These are phyloP conservation scores for Populus hybrid DNA, from an alignment of 441 rosid genomes.

Conservation along the genomic window DNA sequence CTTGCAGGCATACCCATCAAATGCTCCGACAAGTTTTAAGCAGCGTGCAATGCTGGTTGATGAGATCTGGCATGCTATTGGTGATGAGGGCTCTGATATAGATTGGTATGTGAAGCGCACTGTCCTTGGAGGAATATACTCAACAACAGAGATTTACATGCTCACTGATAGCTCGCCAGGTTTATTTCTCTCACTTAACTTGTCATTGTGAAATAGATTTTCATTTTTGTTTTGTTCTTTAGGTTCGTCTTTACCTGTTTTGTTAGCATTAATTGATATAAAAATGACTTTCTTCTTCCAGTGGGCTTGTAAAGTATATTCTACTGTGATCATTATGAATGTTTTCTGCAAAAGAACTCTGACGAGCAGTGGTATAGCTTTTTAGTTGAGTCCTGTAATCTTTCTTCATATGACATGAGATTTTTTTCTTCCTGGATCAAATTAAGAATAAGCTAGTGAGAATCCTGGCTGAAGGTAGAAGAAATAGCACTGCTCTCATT, in stretches of 20 bases:
- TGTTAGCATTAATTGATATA: background rate
- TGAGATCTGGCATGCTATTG: slow-evolving; percentile 84
- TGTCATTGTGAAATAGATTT: background rate
- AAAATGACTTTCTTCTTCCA: background rate
- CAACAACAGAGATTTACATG: slow-evolving; percentile 95
- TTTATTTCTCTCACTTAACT: slow-evolving; percentile 18
- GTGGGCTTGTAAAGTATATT: background rate
- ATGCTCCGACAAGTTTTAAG: slow-evolving; percentile 75
- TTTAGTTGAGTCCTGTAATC: background rate
- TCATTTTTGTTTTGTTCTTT: background rate
- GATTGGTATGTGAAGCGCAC: slow-evolving; percentile 91
- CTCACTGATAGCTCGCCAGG: slow-evolving; percentile 87
- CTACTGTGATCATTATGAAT: background rate
- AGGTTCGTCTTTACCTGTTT: background rate
- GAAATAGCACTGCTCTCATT: background rate
- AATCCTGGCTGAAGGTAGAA: background rate
- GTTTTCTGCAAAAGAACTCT: background rate
- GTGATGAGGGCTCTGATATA: slow-evolving; percentile 63
- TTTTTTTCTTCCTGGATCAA: background rate
- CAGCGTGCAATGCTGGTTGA: slow-evolving; percentile 79
- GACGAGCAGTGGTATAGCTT: background rate
- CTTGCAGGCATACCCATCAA: slow-evolving; percentile 75
- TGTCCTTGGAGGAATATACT: slow-evolving; percentile 85
- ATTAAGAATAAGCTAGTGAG: background rate
- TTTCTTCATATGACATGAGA: background rate